Percentiles rank a stretch among this genome's conserved stretches.
Evolutionary conservation across 495 filamentous ascomycete species (phyloP).

Genomic region (Aspergillus panamensis): DNA sequence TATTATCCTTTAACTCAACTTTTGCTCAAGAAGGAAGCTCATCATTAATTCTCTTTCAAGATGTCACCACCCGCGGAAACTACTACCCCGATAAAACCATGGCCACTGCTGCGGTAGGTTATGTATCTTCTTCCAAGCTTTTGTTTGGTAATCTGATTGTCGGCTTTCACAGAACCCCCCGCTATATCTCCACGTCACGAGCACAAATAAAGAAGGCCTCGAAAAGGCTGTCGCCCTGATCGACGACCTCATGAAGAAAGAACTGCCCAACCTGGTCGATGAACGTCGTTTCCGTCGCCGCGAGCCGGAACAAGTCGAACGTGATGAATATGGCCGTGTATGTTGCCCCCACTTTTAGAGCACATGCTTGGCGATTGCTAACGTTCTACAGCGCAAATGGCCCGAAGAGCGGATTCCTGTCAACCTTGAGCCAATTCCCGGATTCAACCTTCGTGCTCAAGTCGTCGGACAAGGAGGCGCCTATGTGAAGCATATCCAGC

Average conservation of each 20-base stretch:
- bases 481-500: constrained; percentile 96
- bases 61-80: constrained; percentile 96
- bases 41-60: constrained; percentile 64
- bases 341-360: constrained; percentile 22
- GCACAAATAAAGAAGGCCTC: constrained; percentile 85
- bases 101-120: constrained; percentile 84
- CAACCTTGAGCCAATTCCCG: constrained; percentile 81
- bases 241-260: constrained; percentile 92
- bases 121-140: neutral
- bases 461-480: constrained; percentile 90
- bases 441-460: constrained; percentile 95
- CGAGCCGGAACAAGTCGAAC: constrained; percentile 85
- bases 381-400: constrained; percentile 82
- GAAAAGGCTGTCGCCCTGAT: constrained; percentile 83
- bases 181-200: constrained; percentile 91
- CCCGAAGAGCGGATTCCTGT: constrained; percentile 93
- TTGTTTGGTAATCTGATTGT: neutral
- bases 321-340: constrained; percentile 92
- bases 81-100: constrained; percentile 98
- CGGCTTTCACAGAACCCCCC: constrained; percentile 73
- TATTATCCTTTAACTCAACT: constrained; percentile 40
- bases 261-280: constrained; percentile 91
- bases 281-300: constrained; percentile 89
- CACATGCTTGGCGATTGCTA: constrained; percentile 10
- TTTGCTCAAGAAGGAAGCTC: constrained; percentile 55